These are phyloP conservation scores for Leucocoprinus birnbaumii DNA, from an alignment of 768 basidiomycete species.

Conservation along the genomic window DNA sequence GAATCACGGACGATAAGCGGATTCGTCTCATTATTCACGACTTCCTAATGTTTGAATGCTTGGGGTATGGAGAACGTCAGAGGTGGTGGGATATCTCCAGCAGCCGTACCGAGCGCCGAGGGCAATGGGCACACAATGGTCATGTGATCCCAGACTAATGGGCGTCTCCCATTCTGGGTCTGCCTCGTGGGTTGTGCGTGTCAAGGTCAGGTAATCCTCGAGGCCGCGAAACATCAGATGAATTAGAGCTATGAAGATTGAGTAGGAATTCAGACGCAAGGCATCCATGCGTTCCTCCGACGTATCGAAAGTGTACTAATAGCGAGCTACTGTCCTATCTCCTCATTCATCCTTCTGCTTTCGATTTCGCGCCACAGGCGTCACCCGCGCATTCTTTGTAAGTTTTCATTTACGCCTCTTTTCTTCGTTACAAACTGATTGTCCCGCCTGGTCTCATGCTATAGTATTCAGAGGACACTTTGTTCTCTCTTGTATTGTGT, in stretches of 20 bases:
- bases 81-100: too few relatives aligned
- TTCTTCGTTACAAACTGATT: too few relatives aligned
- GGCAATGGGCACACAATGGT: too few relatives aligned
- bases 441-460: neutral
- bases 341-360: neutral
- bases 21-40: too few relatives aligned
- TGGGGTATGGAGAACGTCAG: too few relatives aligned
- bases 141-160: slow-evolving; percentile 2
- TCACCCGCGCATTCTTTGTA: slow-evolving; percentile 2
- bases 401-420: neutral
- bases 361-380: neutral
- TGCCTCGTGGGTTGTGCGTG: slow-evolving; percentile 5
- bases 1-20: too few relatives aligned
- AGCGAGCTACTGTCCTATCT: neutral
- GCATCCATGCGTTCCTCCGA: slow-evolving; percentile 11
- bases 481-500: slow-evolving; percentile 17
- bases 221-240: slow-evolving; percentile 7
- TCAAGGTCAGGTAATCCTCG: slow-evolving; percentile 5
- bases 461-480: slow-evolving; percentile 12
- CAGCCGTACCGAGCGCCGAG: too few relatives aligned
- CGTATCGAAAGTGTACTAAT: neutral
- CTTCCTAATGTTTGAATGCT: too few relatives aligned
- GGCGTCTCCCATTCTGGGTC: too few relatives aligned
- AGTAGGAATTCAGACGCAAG: neutral
- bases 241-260: neutral